Evolutionary conservation across 1,284 basidiomycete species (phyloP), one percentile per base, ranked within the genome.

Genomic region (Meripilus lineatus): DNA sequence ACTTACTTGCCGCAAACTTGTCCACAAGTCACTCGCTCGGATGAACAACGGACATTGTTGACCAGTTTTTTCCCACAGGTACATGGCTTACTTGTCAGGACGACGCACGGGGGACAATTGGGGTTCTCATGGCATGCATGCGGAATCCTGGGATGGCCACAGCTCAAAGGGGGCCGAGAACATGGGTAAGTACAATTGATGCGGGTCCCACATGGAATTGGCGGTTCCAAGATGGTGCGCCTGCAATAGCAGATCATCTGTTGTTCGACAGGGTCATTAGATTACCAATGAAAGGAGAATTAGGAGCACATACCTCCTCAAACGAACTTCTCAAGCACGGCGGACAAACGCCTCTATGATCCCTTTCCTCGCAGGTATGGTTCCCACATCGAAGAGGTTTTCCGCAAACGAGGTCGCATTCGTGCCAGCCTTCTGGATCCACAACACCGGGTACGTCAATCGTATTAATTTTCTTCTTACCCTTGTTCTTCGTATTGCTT

Each of bases 21-120:
- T 3, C 93, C 93, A 60, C 93, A 97, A 0, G 77, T 84, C 2
- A 96, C 84, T 51, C 83, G 85, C 54, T 87, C 84, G 53, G 86
- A 77, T 3, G 89, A 89, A 62, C 93, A 96, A 32, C 79, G 71
- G 3, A 85, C 68, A 50, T 89, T 85, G 13, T 65, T 69, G 1
- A 93, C 71, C 26, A 65, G 67, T 56, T 84, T 86, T 75, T 93
- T 94, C 10, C 90, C 89, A 58, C 93, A 97, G 0, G 88, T 89
- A 58, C 93, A 97, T 2, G 62, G 57, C 61, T 91, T 93, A 21
- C 70, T 71, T 0, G 85, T 84, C 41, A 97, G 67, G 60, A 83
- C 83, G 0, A 83, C 79, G 57, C 93, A 97, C 0, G 91, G 88
- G 0, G 92, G 93, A 59, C 93, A 97, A 0, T 66, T 59, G 2